A percentile compares a stretch with the other conserved stretches of the same genome.
These are phyloP conservation scores for Camelina sativa DNA, from an alignment of 345 rosid genomes.

Conservation along the genomic window DNA sequence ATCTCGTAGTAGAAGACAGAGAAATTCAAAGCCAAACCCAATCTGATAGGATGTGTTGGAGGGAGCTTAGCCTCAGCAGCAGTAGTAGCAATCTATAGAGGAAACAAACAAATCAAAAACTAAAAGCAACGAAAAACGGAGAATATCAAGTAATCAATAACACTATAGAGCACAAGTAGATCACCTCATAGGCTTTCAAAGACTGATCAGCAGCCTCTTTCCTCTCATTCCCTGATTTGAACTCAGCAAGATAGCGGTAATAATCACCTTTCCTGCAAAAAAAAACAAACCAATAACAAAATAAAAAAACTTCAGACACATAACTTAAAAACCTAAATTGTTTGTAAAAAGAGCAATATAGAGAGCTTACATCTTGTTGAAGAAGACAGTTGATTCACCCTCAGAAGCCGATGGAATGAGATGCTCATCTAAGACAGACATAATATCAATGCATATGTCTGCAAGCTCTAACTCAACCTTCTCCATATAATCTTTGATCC, in stretches of 20 bases:
- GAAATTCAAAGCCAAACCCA: constrained; percentile 80
- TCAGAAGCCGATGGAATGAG: constrained; percentile 63
- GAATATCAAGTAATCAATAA: neutral
- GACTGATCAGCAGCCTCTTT: constrained; percentile 68
- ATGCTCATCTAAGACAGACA: constrained; percentile 68
- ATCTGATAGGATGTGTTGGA: constrained; percentile 73
- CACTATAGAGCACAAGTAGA: constrained; percentile 9
- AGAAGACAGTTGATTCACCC: constrained; percentile 70
- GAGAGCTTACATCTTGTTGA: constrained; percentile 61
- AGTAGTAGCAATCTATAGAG: constrained; percentile 59
- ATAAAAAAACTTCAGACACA: constrained; percentile 11
- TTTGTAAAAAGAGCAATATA: constrained; percentile 3
- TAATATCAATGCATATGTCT: constrained; percentile 57
- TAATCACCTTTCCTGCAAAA: constrained; percentile 75
- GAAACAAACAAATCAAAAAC: constrained; percentile 2
- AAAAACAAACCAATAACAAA: neutral
- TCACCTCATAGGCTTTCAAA: constrained; percentile 71
- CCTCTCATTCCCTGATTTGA: constrained; percentile 57
- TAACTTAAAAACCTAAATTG: neutral
- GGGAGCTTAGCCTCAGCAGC: constrained; percentile 64
- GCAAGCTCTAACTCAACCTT: constrained; percentile 68
- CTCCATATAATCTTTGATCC: constrained; percentile 62
- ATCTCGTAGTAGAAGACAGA: constrained; percentile 82
- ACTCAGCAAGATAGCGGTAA: constrained; percentile 67
- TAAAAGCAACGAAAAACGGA: neutral